Base-by-base conservation (phyloP, 2,329 filamentous ascomycete genomes). In the Aspergillus aculeatus region DNA sequence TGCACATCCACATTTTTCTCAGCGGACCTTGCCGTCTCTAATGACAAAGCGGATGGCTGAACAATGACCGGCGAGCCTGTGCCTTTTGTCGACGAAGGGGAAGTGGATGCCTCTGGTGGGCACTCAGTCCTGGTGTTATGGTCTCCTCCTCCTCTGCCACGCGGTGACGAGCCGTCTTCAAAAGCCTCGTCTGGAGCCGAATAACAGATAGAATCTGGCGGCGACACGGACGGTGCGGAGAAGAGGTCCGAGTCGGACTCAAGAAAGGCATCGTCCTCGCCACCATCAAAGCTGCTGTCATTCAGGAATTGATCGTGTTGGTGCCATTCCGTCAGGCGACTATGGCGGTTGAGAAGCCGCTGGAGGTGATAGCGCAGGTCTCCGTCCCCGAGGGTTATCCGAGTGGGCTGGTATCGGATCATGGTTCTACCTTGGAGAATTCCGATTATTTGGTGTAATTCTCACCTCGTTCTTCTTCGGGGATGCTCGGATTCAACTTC, bases 371-470 rank as follows among this genome's bases (percentile, higher is more conserved):
- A 68, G 31, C 71, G 65, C 23, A 77, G 32, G 59, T 78, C 75
- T 21, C 70, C 63, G 19, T 74, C 68, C 2, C 67, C 68, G 29
- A 77, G 63, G 24, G 58, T 56, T 50, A 78, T 72, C 32, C 69
- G 62, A 7, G 73, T 75, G 38, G 73, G 69, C 16, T 68, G 69
- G 35, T 70, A 66, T 58, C 74, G 70, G 35, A 77, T 69, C 75
- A 78, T 76, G 55, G 19, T 61, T 19, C 38, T 41, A 19, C 38
- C 16, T 41, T 19, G 14, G 14, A n/a, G 16, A 3, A 19, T n/a
- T 41, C 6, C 14, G 16, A 3, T 29, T 9, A 29, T 41, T 4
- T 35, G 14, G 14, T 35, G 38, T 41, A 19, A 19, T 41, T 9
- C 38, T 19, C 6, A 19, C 16, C 16, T 41, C 16, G 26, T 29